phyloP scores from a whole-genome alignment of 805 yeast species.

The Monosporozyma servazzii region DNA sequence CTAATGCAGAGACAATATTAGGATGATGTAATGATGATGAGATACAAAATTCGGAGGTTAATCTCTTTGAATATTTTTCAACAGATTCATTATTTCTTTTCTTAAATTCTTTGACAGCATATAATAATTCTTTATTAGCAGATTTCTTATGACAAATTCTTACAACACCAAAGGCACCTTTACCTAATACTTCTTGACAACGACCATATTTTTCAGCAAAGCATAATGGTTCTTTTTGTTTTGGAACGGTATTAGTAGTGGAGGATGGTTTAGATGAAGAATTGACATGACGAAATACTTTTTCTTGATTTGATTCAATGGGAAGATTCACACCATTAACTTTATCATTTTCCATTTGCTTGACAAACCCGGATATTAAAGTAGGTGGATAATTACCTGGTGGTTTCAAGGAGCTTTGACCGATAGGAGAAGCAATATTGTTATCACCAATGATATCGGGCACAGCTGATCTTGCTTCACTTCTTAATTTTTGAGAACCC shows the following conservation, averaged over 20 bases:
- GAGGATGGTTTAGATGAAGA: not conserved
- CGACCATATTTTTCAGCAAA: constrained; percentile 86
- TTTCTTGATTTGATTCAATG: not conserved
- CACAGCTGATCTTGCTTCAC: constrained; percentile 64
- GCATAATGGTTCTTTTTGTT: not conserved
- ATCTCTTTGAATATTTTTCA: constrained; percentile 57
- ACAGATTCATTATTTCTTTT: constrained; percentile 51
- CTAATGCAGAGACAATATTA: constrained; percentile 69
- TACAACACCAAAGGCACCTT: constrained; percentile 91
- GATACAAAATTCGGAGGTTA: constrained; percentile 77
- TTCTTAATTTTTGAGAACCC: constrained; percentile 64
- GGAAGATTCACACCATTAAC: not conserved
- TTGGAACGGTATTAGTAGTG: not conserved
- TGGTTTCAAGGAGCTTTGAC: not conserved
- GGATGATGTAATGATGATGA: constrained; percentile 69
- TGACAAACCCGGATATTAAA: constrained; percentile 55
- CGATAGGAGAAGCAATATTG: not conserved
- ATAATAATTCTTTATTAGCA: constrained; percentile 37
- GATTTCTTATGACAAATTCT: constrained; percentile 70
- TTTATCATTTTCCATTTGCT: constrained; percentile 35
- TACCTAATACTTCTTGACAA: constrained; percentile 90
- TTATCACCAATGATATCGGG: constrained; percentile 46
- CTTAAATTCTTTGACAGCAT: constrained; percentile 83
- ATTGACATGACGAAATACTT: not conserved
- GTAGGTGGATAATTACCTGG: constrained; percentile 49